Evolutionary conservation across 352 stramenopile genomes (phyloP).

Genomic region (Phytopythium mirpurense): DNA sequence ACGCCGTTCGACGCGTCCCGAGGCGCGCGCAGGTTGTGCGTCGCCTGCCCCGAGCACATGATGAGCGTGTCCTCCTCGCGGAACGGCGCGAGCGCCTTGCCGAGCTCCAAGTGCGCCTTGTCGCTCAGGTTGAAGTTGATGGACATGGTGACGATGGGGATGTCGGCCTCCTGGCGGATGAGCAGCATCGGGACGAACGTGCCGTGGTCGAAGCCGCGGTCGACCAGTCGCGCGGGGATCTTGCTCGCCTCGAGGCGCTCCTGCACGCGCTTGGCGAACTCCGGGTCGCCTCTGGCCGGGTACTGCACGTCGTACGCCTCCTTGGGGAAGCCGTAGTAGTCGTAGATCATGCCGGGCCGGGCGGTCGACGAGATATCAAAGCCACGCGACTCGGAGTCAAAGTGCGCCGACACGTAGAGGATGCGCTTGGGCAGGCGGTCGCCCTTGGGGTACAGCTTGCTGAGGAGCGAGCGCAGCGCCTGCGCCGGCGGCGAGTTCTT

Average conservation of each 20-base stretch:
- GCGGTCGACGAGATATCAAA: slow-evolving; percentile 57
- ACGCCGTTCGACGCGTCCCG: slow-evolving; percentile 6
- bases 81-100: slow-evolving; percentile 50
- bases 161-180: slow-evolving; percentile 75
- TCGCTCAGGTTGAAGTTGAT: slow-evolving; percentile 56
- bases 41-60: slow-evolving; percentile 71
- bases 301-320: slow-evolving; percentile 85
- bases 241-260: slow-evolving; percentile 44
- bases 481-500: slow-evolving; percentile 26
- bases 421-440: slow-evolving; percentile 49
- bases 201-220: slow-evolving; percentile 86
- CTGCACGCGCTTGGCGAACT: slow-evolving; percentile 64
- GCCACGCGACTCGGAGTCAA: slow-evolving; percentile 50
- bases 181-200: slow-evolving; percentile 86
- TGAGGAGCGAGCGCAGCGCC: slow-evolving; percentile 44
- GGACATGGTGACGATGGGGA: slow-evolving; percentile 84
- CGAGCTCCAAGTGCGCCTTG: slow-evolving; percentile 57
- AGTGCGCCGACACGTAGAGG: slow-evolving; percentile 85
- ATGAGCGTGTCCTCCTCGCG: slow-evolving; percentile 77
- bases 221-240: slow-evolving; percentile 38
- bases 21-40: slow-evolving; percentile 20
- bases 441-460: slow-evolving; percentile 34
- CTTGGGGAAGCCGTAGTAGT: slow-evolving; percentile 86
- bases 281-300: slow-evolving; percentile 49
- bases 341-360: slow-evolving; percentile 64